Base-by-base conservation (phyloP, 2,329 filamentous ascomycete genomes). In the Setomelanomma holmii region DNA sequence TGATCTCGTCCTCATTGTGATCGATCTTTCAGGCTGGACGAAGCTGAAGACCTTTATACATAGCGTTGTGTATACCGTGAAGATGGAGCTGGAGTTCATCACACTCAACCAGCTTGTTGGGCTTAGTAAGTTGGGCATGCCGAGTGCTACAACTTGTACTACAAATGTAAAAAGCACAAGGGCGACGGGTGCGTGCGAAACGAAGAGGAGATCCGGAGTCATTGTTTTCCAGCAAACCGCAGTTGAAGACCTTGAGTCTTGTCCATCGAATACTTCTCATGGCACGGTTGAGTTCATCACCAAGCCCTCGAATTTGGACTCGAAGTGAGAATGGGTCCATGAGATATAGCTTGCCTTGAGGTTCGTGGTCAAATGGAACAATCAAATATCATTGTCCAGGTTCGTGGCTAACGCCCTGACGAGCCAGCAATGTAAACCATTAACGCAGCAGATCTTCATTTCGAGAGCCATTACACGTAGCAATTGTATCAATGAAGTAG, bases 81-180 rank as follows among this genome's bases (percentile, higher is more conserved):
- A 77, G 61, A 67, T 81, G 20, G 79, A 81, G 58, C 72, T 82
- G 14, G 83, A 84, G 61, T 77, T 79, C 52, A 76, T 79, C 14
- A 76, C 84, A 41, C 67, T 85, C 19, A 75, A 81, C 38, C 49
- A 56, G 20, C 30, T 56, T 21, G 43, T 51, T 10, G 49, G 42
- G n/a, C 12, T 51, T 4, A 33, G 24, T 8, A 33, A 43, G 14
- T 22, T 51, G 33, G 48, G 48, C 2, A 23, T 46, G 20, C n/a
- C 43, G 20, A 43, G 49, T 8, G 33, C 33, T 7, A 8, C n/a
- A 14, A 5, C 14, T 12, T 35, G 33, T 6, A 30, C 6, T 12
- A 30, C 24, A 30, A 30, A 6, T 7, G 24, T 12, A 12, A 12
- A 6, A 12, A 30, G 24, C 24, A 30, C 24, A 30, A 30, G 24